Conservation (phyloP, 2,329 filamentous ascomycete species). For the Didymellaceae sp. region DNA sequence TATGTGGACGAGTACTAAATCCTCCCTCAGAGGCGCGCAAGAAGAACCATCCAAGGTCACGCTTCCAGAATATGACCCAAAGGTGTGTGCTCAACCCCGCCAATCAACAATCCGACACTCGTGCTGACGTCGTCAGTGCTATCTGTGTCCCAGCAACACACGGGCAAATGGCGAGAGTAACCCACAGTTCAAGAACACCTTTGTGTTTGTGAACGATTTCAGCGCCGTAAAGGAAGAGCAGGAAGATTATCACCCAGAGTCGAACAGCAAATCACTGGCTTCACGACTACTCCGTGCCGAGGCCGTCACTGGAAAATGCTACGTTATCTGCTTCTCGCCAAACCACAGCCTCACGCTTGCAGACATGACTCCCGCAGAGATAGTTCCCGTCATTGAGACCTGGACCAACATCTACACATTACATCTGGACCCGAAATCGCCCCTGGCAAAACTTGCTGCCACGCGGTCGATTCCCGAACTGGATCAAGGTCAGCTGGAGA, state of each 20-base stretch:
- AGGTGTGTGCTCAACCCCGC: conserved; percentile 39
- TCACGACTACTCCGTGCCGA: conserved; percentile 80
- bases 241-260: conserved; percentile 70
- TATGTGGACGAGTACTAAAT: conserved; percentile 10
- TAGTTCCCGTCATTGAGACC: conserved; percentile 81
- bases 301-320: conserved; percentile 92
- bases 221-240: conserved; percentile 95
- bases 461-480: conserved; percentile 57
- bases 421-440: conserved; percentile 76
- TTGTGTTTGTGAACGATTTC: conserved; percentile 97
- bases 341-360: conserved; percentile 91
- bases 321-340: conserved; percentile 92
- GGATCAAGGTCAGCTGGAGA: conserved; percentile 52
- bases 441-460: conserved; percentile 60
- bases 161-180: conserved; percentile 87
- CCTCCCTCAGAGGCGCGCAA: conserved; percentile 54
- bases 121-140: conserved; percentile 67
- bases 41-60: conserved; percentile 56
- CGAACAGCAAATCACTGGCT: conserved; percentile 65
- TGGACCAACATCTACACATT: conserved; percentile 91
- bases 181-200: conserved; percentile 84
- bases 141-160: conserved; percentile 90
- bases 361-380: conserved; percentile 79
- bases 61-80: conserved; percentile 78
- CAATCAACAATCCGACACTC: background rate